Conservation (phyloP, 179 eudicot genomes). For the Sideroxylon spinosum region DNA sequence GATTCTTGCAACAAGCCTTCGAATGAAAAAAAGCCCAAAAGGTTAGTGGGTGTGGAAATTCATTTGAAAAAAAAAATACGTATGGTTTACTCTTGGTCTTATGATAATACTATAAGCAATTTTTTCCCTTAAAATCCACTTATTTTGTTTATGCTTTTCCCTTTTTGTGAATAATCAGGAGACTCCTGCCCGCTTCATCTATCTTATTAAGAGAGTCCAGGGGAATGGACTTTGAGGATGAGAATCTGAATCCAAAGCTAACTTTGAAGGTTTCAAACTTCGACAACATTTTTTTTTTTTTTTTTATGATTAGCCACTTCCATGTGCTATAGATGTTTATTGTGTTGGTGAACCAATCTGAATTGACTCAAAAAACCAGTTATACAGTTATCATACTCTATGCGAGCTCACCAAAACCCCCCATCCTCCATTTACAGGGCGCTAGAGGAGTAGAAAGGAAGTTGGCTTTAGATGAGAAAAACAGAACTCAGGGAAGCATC, state of each 20-base stretch:
- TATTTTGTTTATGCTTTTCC: background rate
- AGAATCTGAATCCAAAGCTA: slow-evolving; percentile 52
- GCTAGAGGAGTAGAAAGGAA: slow-evolving; percentile 36
- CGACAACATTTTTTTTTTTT: background rate
- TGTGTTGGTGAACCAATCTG: background rate
- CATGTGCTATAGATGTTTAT: background rate
- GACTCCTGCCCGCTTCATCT: slow-evolving; percentile 87
- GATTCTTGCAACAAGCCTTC: slow-evolving; percentile 21
- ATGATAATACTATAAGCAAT: background rate
- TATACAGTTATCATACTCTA: background rate
- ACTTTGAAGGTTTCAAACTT: background rate
- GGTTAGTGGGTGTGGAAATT: slow-evolving; percentile 32
- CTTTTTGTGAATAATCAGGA: slow-evolving; percentile 43
- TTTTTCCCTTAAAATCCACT: background rate
- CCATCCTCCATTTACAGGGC: slow-evolving; percentile 37
- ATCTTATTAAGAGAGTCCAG: slow-evolving; percentile 53
- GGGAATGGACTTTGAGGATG: slow-evolving; percentile 43
- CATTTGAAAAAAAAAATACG: background rate
- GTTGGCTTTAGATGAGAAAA: slow-evolving; percentile 31
- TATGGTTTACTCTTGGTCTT: slow-evolving; percentile 4
- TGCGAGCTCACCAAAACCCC: too few relatives aligned
- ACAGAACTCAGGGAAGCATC: slow-evolving; percentile 46
- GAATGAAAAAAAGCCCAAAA: slow-evolving; percentile 39
- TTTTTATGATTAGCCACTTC: background rate
- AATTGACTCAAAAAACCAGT: background rate